Evolutionary conservation across 1,139 yeast genomes (phyloP).

Genomic region (Kazachstania sp.): DNA sequence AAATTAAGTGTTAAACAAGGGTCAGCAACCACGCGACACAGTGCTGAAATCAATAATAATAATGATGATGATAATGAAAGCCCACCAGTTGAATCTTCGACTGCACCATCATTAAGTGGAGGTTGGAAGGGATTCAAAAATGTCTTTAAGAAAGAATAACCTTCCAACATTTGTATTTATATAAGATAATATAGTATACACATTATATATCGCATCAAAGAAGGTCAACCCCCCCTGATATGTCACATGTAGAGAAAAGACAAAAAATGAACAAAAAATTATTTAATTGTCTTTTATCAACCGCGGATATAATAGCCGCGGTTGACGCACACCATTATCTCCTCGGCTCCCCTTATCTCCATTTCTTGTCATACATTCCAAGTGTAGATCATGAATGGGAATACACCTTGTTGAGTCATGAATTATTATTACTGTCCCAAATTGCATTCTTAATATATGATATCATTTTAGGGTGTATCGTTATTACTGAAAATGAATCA

Average conservation of each 20-base stretch:
- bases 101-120: neutral
- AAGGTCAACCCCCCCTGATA: no score
- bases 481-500: no score
- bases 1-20: neutral
- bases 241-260: no score
- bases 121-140: conserved; percentile 23
- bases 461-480: no score
- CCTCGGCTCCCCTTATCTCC: no score
- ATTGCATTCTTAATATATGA: no score
- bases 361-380: no score
- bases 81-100: neutral
- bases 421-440: no score
- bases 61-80: neutral
- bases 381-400: no score
- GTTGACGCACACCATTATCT: no score
- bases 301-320: neutral
- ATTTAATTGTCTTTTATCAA: neutral
- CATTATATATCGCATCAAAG: no score
- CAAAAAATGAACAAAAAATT: neutral
- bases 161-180: neutral
- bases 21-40: neutral
- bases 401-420: no score
- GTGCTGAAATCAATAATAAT: neutral
- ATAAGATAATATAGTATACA: neutral
- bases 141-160: conserved; percentile 14